A percentile compares a stretch with the other conserved stretches of the same genome.
phyloP scores from a whole-genome alignment of 139 green algal genomes.

The Tetratostichococcus sp. region DNA sequence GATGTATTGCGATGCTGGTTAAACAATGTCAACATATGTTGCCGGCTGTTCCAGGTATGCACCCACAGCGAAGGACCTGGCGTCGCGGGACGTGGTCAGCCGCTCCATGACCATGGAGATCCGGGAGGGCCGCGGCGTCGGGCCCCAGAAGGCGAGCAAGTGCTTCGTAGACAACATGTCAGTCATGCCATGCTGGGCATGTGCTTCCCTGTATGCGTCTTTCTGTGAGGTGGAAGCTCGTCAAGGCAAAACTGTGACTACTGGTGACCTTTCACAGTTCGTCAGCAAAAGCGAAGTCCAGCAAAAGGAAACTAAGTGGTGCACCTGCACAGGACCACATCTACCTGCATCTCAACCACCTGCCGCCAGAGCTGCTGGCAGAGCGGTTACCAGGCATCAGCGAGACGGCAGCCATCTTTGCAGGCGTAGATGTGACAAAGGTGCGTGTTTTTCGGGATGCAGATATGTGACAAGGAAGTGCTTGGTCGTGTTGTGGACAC shows the following conservation, averaged over 20 bases:
- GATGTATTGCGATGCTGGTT: no score
- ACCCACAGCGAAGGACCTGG: slow-evolving; percentile 96
- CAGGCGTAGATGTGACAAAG: slow-evolving; percentile 94
- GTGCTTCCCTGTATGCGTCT: no score
- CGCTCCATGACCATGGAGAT: slow-evolving; percentile 95
- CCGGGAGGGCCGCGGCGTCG: slow-evolving; percentile 75
- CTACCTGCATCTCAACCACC: slow-evolving; percentile 98
- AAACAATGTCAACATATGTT: no score
- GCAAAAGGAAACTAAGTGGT: slow-evolving; percentile 63
- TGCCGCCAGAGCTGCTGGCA: slow-evolving; percentile 93
- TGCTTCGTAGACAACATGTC: no score
- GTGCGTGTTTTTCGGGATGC: no score
- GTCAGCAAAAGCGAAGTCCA: neutral
- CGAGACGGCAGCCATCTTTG: slow-evolving; percentile 98
- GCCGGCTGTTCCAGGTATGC: no score
- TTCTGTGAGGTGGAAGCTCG: no score
- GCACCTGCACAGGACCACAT: slow-evolving; percentile 91
- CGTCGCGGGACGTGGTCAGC: slow-evolving; percentile 94
- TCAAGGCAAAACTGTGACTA: no score
- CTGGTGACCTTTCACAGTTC: no score
- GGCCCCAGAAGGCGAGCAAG: slow-evolving; percentile 71
- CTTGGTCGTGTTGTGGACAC: no score
- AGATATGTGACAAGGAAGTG: no score
- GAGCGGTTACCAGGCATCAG: slow-evolving; percentile 95
- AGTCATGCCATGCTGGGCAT: no score